Evolutionary conservation across 148 eudicot genomes (phyloP), one percentile per base, ranked within the genome.

Genomic region (Agrostemma githago): DNA sequence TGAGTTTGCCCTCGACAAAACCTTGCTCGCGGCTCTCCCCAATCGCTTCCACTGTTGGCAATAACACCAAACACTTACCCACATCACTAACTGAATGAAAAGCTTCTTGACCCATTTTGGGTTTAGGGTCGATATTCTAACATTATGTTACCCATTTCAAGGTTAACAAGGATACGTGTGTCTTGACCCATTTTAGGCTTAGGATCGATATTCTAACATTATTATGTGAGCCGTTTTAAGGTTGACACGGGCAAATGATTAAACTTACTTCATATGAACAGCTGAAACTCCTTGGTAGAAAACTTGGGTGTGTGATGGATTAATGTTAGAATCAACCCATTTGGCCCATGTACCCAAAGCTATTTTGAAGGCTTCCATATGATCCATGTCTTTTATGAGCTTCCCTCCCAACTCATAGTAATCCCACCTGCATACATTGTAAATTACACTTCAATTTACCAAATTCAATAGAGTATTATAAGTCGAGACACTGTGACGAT

Each of bases 201-300:
- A 26, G 34, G 34, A 26, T 26, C 34, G 34, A 26, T 26, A 26
- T 26, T 26, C 34, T 26, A 1, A 26, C 34, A 26, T 26, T 26
- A 26, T 26, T 26, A 26, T 26, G 34, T 26, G 34, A 26, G 34
- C 34, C 34, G 34, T 26, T 26, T 26, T 26, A 26, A 26, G 34
- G 34, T 26, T 26, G 34, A 26, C 1, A 26, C 34, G 34, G 34
- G 34, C 34, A 26, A 26, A 26, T 26, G 0, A 1, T 26, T 26
- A 34, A 68, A 39, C 80, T 82, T 79, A 90, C 89, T 76, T 48
- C 14, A 83, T 17, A 81, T 86, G 92, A 0, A 83, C 74, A 19
- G 87, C 81, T 17, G 95, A 86, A 74, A 83, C 85, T 59, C 95
- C 95, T 82, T 88, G 90, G 78, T 84, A 86, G 58, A 88, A 86